Percentiles rank a stretch among this genome's conserved stretches.
Conservation (phyloP, 2,329 filamentous ascomycete species). For the Grosmannia penicillata region DNA sequence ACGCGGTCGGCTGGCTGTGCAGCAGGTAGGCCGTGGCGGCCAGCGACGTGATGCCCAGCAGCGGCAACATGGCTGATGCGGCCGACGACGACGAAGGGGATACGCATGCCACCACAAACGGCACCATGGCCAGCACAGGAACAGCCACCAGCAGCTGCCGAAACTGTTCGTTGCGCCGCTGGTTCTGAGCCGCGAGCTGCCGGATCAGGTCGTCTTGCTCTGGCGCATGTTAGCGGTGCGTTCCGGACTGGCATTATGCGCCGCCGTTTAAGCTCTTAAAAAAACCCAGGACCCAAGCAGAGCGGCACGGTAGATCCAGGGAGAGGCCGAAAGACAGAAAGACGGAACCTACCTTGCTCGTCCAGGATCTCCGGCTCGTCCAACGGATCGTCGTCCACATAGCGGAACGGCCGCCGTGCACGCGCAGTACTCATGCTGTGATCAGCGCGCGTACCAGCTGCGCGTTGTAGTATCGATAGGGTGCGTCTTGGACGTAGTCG, state of each 20-base stretch:
- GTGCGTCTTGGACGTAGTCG: too few species aligned
- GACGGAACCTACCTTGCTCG: slow-evolving; percentile 50
- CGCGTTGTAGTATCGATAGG: too few species aligned
- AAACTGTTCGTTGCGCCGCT: slow-evolving; percentile 41
- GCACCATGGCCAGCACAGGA: slow-evolving; percentile 20
- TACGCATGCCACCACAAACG: slow-evolving; percentile 16
- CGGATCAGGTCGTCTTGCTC: slow-evolving; percentile 52
- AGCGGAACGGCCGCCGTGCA: slow-evolving; percentile 63
- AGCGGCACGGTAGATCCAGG: too few species aligned
- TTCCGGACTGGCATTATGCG: too few species aligned
- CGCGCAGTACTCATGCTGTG: slow-evolving; percentile 30
- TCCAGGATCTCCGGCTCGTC: slow-evolving; percentile 51
- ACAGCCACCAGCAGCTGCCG: slow-evolving; percentile 36
- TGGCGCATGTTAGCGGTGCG: slow-evolving; percentile 14
- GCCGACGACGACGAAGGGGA: slow-evolving; percentile 13
- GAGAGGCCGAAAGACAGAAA: too few species aligned
- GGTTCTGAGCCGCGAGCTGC: slow-evolving; percentile 38
- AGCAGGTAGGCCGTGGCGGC: slow-evolving; percentile 47
- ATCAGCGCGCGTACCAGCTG: too few species aligned
- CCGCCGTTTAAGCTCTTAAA: too few species aligned
- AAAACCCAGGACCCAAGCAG: too few species aligned
- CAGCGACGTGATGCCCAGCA: slow-evolving; percentile 50
- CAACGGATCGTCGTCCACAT: slow-evolving; percentile 45
- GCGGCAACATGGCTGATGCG: slow-evolving; percentile 23
- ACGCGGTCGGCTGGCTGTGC: slow-evolving; percentile 35